Base-by-base conservation (phyloP, 1,139 yeast genomes). In the Hyphopichia burtonii region DNA sequence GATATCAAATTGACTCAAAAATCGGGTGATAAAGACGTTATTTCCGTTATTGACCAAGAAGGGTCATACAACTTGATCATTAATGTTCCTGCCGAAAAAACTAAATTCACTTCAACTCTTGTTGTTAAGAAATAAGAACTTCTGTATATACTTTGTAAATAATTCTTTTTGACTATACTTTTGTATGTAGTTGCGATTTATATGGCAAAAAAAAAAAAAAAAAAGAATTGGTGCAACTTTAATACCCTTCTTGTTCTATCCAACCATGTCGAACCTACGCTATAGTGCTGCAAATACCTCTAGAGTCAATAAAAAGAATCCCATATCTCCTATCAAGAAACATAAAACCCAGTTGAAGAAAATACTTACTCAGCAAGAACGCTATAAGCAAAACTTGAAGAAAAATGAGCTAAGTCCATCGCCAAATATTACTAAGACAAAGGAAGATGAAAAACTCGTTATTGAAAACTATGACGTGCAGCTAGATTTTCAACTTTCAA, bases 261-360 rank as follows among this genome's bases (percentile, higher is more conserved):
- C 15, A 20, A 40, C 17, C 12, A 59, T 59, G 64, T 52, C 61
- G 5, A 59, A 59, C 44, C 55, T 68, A 20, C 59, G 67, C 38
- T 71, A 63, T 44, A 68, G 71, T 41, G 77, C 78, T 2, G 76
- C 78, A 3, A 66, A 57, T 45, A 66, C 76, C 33, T 71, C 77
- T 0, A 54, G 58, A 18, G 62, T 71, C 14, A 44, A 58, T 11
- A 66, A 61, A 44, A 51, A 51, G 43, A 47, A 48, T 23, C 39
- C 46, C 41, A 48, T 47, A 30, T 57, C 65, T 1, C 65, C 67
- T 5, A 50, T 58, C 15, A 61, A 58, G 49, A 55, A 57, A 40
- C 51, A 50, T 36, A 56, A 50, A 43, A 54, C 52, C 23, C 56
- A 53, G 31, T 44, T 61, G 14, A 64, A 61, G 47, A 55, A 50